These are phyloP conservation scores for Fusarium zealandicum DNA, from an alignment of 2,329 filamentous ascomycete genomes.

Conservation along the genomic window DNA sequence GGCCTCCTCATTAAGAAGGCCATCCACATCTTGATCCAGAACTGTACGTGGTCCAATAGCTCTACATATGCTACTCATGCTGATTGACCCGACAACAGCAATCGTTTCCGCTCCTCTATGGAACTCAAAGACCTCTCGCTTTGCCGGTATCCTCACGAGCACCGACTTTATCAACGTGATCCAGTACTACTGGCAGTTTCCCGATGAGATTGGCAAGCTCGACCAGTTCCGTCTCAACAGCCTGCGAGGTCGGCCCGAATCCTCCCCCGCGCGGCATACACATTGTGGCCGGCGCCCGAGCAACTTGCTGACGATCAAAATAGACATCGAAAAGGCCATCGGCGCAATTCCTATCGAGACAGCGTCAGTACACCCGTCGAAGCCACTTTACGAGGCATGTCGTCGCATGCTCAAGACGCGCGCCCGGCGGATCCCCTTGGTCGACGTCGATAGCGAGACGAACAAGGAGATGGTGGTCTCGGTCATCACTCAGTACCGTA, in stretches of 20 bases:
- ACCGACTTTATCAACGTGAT: conserved; percentile 99
- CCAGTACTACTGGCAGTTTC: conserved; percentile 98
- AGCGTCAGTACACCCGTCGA: conserved; percentile 90
- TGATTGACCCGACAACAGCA: conserved; percentile 59
- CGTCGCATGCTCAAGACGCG: conserved; percentile 92
- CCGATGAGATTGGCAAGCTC: conserved; percentile 85
- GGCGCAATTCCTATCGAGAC: conserved; percentile 92
- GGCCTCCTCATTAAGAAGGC: conserved; percentile 96
- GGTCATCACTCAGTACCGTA: conserved; percentile 97
- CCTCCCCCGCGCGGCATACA: not conserved
- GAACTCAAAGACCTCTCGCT: conserved; percentile 92
- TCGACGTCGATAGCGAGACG: conserved; percentile 94
- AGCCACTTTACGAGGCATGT: conserved; percentile 93
- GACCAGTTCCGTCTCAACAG: conserved; percentile 94
- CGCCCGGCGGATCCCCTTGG: conserved; percentile 89
- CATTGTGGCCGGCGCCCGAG: too few relatives aligned
- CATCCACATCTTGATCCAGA: conserved; percentile 92
- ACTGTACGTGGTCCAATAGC: conserved; percentile 66
- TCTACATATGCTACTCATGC: conserved; percentile 8
- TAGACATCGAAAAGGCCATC: conserved; percentile 95
- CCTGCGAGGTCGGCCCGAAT: conserved; percentile 71
- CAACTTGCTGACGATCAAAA: conserved; percentile 25
- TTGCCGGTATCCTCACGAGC: conserved; percentile 91
- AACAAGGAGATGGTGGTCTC: conserved; percentile 91
- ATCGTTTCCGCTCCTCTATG: conserved; percentile 97